Percentiles rank a stretch among this genome's conserved stretches.
Evolutionary conservation across 306 rosid species (phyloP).

Genomic region (Ziziphus jujuba): DNA sequence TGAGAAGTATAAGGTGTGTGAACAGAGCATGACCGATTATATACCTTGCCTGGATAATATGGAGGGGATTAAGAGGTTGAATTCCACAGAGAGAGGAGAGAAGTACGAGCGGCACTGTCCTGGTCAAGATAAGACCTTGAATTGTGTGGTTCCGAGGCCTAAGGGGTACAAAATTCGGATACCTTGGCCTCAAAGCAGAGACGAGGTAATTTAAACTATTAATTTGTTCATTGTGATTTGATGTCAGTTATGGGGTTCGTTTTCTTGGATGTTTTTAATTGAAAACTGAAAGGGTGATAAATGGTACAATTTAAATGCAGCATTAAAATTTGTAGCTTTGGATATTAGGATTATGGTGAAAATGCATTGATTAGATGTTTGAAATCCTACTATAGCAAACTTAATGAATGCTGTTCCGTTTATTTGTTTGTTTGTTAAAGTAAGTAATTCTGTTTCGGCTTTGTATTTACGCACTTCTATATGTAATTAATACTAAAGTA

Average conservation of each 20-base stretch:
- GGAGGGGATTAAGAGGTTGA: conserved; percentile 38
- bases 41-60: conserved; percentile 81
- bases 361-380: neutral
- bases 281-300: neutral
- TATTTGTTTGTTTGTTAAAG: neutral
- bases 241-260: neutral
- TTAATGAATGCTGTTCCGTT: neutral
- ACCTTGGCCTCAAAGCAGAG: conserved; percentile 81
- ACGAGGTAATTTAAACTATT: conserved; percentile 61
- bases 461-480: too few relatives aligned
- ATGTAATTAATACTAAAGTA: too few relatives aligned
- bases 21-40: conserved; percentile 53
- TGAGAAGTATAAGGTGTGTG: conserved; percentile 48
- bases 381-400: neutral
- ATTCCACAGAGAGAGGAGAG: conserved; percentile 48
- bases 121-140: conserved; percentile 38
- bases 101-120: conserved; percentile 84
- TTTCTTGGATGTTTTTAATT: conserved; percentile 8
- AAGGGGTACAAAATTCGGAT: conserved; percentile 55
- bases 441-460: neutral
- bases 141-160: conserved; percentile 70
- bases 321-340: neutral
- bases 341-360: neutral
- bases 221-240: conserved; percentile 22
- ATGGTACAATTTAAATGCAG: neutral